A percentile compares a stretch with the other conserved stretches of the same genome.
Conservation (phyloP, 2,329 filamentous ascomycete species). For the Aspergillus fischeri region DNA sequence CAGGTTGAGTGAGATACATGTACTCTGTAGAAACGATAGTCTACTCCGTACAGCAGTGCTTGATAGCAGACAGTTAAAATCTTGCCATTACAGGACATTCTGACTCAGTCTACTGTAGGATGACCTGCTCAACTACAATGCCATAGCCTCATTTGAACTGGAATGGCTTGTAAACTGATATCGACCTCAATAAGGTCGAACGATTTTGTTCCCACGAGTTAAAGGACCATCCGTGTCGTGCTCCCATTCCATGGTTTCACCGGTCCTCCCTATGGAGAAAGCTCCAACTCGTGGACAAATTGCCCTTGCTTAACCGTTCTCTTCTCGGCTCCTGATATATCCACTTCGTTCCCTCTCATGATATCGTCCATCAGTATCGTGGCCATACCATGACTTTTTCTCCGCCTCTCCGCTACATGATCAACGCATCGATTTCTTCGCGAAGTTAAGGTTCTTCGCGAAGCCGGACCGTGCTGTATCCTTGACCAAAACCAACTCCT, state of each 20-base stretch:
- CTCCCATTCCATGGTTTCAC: background rate
- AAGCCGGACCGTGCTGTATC: constrained; percentile 13
- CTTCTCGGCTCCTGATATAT: background rate
- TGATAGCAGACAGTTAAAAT: background rate
- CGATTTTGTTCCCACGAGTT: background rate
- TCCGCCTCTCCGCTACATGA: background rate
- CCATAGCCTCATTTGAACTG: background rate
- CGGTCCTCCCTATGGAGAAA: background rate
- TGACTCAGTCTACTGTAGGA: background rate
- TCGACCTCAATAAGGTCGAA: background rate
- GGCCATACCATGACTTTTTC: background rate
- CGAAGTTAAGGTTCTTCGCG: constrained; percentile 15
- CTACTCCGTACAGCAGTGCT: background rate
- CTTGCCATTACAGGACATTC: background rate
- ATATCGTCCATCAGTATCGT: background rate
- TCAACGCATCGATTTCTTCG: constrained; percentile 14
- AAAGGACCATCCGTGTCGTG: background rate
- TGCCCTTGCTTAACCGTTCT: background rate
- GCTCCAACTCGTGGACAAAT: background rate
- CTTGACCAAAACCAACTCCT: constrained; percentile 29
- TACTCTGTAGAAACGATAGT: no score
- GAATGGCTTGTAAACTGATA: background rate
- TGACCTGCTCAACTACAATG: background rate
- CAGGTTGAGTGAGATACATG: no score
- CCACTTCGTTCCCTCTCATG: background rate